Evolutionary conservation across 345 rosid species (phyloP), one percentile per base, ranked within the genome.

Genomic region (Jatropha curcas): DNA sequence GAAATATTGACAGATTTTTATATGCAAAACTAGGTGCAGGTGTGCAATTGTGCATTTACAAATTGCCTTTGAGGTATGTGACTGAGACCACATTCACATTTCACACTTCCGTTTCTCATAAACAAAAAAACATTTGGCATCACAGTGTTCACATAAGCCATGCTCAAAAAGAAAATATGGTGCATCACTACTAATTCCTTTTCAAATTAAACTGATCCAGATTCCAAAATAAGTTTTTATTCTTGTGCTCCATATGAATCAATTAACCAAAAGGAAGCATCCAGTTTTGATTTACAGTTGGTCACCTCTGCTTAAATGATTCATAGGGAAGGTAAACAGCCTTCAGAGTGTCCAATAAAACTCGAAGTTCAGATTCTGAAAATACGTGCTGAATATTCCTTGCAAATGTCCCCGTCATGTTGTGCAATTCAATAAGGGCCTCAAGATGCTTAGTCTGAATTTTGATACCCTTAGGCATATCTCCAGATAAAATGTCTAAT

Each of bases 361-460:
- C 84, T 72, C 80, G 85, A 31, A 92, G 65, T 82, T 92, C 90
- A 59, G 99, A 89, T 71, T 91, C 98, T 5, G 97, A 91, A 84
- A 92, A 95, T 69, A 91, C 76, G 79, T 92, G 96, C 80, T 95
- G 97, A 68, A 95, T 83, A 76, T 95, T 92, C 84, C 94, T 87
- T 13, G 92, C 97, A 76, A 95, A 95, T 43, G 84, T 82, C 62
- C 92, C 97, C 16, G 96, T 88, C 83, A 89, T 86, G 74, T 88
- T 91, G 79, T 95, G 99, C 74, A 95, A 86, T 27, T 92, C 99
- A 77, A 92, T 92, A 77, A 95, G 77, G 71, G 97, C 87, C 82
- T 89, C 97, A 60, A 95, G 90, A 81, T 95, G 99, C 86, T 90
- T 92, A 45, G 93, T 83, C 81, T 95, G 99, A 81, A 92, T 83